Conservation (phyloP, 1,139 yeast genomes). For the Suhomyces chickasaworum region DNA sequence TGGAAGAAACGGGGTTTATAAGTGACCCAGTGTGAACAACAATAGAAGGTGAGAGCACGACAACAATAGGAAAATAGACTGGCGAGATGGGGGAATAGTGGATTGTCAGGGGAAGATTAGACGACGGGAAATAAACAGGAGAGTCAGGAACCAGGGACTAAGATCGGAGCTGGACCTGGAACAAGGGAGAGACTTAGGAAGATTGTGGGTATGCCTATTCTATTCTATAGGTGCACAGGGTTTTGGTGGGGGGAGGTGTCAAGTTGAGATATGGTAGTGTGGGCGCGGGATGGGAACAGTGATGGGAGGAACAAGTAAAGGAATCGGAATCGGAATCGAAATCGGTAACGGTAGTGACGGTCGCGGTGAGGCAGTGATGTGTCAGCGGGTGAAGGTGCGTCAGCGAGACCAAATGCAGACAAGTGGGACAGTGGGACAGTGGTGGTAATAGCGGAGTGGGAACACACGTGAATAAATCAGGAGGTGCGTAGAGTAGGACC, state of each 20-base stretch:
- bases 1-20: neutral
- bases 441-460: neutral
- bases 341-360: neutral
- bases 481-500: neutral
- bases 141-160: neutral
- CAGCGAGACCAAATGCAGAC: neutral
- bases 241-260: neutral
- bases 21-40: neutral
- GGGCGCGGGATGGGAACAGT: neutral
- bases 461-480: too few relatives aligned
- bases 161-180: neutral
- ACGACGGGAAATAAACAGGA: neutral
- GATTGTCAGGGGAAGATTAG: neutral
- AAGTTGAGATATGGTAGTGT: neutral
- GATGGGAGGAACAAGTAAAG: neutral
- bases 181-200: neutral
- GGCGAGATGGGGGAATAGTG: conserved; percentile 1
- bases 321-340: too few relatives aligned
- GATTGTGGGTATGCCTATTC: too few relatives aligned
- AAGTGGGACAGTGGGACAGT: neutral
- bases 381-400: neutral
- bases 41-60: neutral
- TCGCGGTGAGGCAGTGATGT: neutral
- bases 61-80: neutral
- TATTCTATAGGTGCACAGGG: too few relatives aligned